Percentiles rank a stretch among this genome's conserved stretches.
Conservation (phyloP, 441 rosid genomes). For the Raphanus hybrid region DNA sequence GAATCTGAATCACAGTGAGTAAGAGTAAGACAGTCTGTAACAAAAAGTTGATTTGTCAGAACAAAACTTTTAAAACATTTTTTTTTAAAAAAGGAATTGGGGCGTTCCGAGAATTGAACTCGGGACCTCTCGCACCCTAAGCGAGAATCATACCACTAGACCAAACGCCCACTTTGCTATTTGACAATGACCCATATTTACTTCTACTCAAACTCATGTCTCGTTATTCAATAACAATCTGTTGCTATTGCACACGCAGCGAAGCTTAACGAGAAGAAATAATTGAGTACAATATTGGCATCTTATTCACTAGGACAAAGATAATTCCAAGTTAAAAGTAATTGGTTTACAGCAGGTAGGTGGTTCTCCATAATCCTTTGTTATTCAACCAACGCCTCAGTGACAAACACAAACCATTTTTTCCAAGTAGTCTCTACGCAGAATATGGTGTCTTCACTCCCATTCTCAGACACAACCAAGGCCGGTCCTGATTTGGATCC, state of each 20-base stretch:
- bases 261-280: not conserved
- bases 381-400: not conserved
- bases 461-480: conserved; percentile 90
- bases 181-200: not conserved
- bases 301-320: conserved; percentile 7
- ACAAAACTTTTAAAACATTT: too few species aligned
- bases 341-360: conserved; percentile 5
- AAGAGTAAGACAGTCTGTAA: not conserved
- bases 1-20: not conserved
- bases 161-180: conserved; percentile 55
- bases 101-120: conserved; percentile 84
- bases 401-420: not conserved
- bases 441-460: conserved; percentile 75
- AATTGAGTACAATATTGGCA: not conserved
- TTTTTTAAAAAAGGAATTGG: conserved; percentile 29
- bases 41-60: too few species aligned
- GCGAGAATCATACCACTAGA: conserved; percentile 90
- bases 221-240: not conserved
- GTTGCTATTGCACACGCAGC: not conserved
- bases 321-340: conserved; percentile 6
- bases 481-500: conserved; percentile 74
- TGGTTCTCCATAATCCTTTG: not conserved
- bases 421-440: conserved; percentile 50
- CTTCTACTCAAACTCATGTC: too few species aligned
- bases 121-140: conserved; percentile 89